Base-by-base conservation (phyloP, 2,329 filamentous ascomycete species). In the Verticillium nubilum region DNA sequence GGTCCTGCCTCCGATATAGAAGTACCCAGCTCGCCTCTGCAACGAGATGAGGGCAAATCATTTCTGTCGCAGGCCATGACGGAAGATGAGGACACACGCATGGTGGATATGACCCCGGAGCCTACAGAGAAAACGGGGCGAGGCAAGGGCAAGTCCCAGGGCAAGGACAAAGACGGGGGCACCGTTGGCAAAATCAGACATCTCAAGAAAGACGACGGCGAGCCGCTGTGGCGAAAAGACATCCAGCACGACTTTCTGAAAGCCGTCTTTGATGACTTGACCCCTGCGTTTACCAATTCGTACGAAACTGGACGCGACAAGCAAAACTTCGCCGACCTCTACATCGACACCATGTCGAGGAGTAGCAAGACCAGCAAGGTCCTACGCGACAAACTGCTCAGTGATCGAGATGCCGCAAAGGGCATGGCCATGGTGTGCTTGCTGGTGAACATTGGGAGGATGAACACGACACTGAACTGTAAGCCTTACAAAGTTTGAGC, bases 301-400 rank as follows among this genome's bases (percentile, higher is more conserved):
- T 96, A 94, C 73, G 92, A 97, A 67, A 73, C 79, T 3, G 74
- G 78, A 6, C 87, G 88, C 69, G 52, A 57, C 19, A 55, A n/a
- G 6, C 87, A 90, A 68, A 90, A 85, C 65, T 99, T 99, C 73
- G 93, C 95, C 62, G 93, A 98, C 73, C 86, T 99, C 62, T 99
- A 99, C 76, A 94, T 99, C 69, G 95, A 98, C 75, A 94, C 95
- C 62, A 98, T 99, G 94, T 92, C 95, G 3, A 86, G 92, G 73
- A 99, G 95, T 78, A 97, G 92, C 81, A 99, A 99, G 80, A 98
- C 94, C 28, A 98, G 95, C 81, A 98, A 98, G 77, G 95, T 99
- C 56, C 81, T 99, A 64, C 92, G 96, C 74, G 95, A 99, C 75
- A 98, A 99, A 79, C 82, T 99, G 64, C 83, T 97, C 69, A 95